These are phyloP conservation scores for Kockiozyma suomiensis DNA, from an alignment of 805 yeast species.

Conservation along the genomic window DNA sequence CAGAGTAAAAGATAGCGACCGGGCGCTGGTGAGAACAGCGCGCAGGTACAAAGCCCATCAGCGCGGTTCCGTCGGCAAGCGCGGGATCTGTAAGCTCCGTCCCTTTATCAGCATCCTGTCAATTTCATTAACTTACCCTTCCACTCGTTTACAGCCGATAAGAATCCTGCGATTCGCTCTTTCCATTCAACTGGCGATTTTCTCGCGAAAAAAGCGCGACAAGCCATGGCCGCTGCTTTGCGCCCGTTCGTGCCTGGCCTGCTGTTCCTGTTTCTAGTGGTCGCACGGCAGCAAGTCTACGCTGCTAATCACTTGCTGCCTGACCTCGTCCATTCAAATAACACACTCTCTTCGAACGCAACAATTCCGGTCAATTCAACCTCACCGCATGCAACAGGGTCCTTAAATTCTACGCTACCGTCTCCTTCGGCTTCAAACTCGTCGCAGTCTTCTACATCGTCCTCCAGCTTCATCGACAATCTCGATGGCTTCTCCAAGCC, in stretches of 20 bases:
- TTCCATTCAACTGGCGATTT: not conserved
- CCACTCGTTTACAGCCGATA: no score
- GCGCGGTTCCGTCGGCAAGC: not conserved
- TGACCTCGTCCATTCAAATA: not conserved
- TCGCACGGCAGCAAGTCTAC: not conserved
- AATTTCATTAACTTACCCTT: not conserved
- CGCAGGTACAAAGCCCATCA: not conserved
- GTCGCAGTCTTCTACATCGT: not conserved
- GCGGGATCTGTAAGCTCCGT: not conserved
- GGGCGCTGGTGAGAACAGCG: no score
- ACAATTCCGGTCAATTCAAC: not conserved
- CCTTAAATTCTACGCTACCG: constrained; percentile 6
- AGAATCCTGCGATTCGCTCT: not conserved
- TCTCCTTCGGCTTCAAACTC: constrained; percentile 3
- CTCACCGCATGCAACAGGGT: not conserved
- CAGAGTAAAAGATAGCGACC: no score
- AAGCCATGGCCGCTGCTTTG: not conserved
- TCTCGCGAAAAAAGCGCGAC: not conserved
- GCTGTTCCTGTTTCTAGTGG: not conserved
- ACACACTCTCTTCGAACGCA: not conserved
- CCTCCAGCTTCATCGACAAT: constrained; percentile 14
- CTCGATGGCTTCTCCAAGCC: constrained; percentile 28
- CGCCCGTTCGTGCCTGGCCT: not conserved
- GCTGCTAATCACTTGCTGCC: constrained; percentile 10
- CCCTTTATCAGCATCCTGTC: not conserved